Base-by-base conservation (phyloP, 2,329 filamentous ascomycete species). In the Tetracladium maxilliforme region DNA sequence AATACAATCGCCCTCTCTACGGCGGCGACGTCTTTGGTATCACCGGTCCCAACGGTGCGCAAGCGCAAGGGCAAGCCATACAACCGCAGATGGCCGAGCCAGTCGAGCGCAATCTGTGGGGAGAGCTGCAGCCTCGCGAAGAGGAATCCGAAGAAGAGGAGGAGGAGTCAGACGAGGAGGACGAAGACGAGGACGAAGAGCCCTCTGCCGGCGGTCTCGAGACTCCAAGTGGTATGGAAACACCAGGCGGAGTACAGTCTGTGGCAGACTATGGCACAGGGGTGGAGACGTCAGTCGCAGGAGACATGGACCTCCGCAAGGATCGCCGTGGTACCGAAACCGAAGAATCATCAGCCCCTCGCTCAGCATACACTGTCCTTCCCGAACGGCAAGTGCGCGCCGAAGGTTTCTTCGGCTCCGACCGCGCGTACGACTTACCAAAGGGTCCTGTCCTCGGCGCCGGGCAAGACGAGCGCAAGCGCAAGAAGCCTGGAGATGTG, bases 401-500 rank as follows among this genome's bases (percentile, higher is more conserved):
- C 5, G 78, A 86, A 39, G 90, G 90, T 22, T 95, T 98, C 68
- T 95, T 98, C 47, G 90, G 90, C 38, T 86, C 82, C 40, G 87
- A 95, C 46, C 78, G 83, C 43, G 79, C 79, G 10, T 98, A 98
- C 52, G 86, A 98, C 51, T 65, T 98, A 33, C n/a, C n/a, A n/a
- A 76, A 64, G 33, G 70, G 57, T 34, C 78, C 80, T 1, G 67
- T 92, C 4, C 67, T 98, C 4, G 90, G 86, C 8, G 66, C 70
- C 34, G 82, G 92, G 14, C 79, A 84, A 30, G 71, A 84, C 28
- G 63, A 48, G 27, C 59, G 81, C 41, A 90, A 92, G 56, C 70
- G 83, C 42, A 98, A 95, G 70, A 93, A 94, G 65, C 86, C 80
- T 4, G 90, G 87, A 20, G 90, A 98, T 47, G 69, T 98, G 14